Percentiles rank a stretch among this genome's conserved stretches.
These are phyloP conservation scores for Misopates orontium DNA, from an alignment of 257 asterid species.

Conservation along the genomic window DNA sequence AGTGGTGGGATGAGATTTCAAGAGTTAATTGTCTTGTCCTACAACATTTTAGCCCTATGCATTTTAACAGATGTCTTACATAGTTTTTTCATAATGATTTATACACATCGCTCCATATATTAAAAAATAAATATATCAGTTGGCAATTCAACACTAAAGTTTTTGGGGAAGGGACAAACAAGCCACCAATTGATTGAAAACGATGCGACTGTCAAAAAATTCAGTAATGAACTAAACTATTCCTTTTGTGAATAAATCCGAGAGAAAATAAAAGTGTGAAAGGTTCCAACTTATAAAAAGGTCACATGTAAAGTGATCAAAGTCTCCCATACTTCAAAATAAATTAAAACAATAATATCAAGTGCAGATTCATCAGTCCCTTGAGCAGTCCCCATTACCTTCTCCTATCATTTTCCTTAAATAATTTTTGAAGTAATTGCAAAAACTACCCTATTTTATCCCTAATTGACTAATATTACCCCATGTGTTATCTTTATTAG, in stretches of 20 bases:
- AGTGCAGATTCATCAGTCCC: constrained; percentile 12
- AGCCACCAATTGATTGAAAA: constrained; percentile 4
- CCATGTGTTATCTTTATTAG: too few relatives aligned
- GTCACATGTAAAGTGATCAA: constrained; percentile 3
- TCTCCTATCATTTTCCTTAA: not conserved
- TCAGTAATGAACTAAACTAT: not conserved
- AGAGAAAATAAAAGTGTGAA: not conserved
- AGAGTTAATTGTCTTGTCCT: too few relatives aligned
- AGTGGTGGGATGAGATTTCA: too few relatives aligned
- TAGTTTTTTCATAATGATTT: too few relatives aligned
- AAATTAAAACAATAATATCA: not conserved
- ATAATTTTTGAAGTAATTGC: not conserved
- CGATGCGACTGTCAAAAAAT: not conserved
- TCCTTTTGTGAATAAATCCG: not conserved
- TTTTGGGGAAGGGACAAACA: constrained; percentile 12
- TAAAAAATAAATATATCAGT: too few relatives aligned
- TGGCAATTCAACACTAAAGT: too few relatives aligned
- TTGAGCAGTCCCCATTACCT: not conserved
- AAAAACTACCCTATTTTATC: too few relatives aligned
- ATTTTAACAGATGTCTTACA: too few relatives aligned
- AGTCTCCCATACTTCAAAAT: not conserved
- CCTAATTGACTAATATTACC: too few relatives aligned
- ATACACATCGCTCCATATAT: not conserved
- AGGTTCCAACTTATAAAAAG: constrained; percentile 5
- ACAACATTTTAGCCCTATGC: too few relatives aligned